These are phyloP conservation scores for Exophiala bonariae DNA, from an alignment of 2,329 filamentous ascomycete species.

Conservation along the genomic window DNA sequence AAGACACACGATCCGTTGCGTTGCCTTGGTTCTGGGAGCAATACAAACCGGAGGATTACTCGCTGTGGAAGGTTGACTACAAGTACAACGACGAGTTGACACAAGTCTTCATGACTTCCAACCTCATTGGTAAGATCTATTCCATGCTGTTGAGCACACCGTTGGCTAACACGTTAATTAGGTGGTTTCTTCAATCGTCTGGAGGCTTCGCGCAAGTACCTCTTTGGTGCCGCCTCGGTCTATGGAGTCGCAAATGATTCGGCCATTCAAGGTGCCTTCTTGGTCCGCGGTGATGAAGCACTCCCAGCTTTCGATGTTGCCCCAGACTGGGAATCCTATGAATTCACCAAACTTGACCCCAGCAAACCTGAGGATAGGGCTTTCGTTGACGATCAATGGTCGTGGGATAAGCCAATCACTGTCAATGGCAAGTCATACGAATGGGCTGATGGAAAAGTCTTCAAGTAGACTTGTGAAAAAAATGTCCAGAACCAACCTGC, in stretches of 20 bases:
- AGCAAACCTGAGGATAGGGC: slow-evolving; percentile 79
- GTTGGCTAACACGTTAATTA: slow-evolving; percentile 26
- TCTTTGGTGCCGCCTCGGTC: slow-evolving; percentile 88
- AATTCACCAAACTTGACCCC: slow-evolving; percentile 94
- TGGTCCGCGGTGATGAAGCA: slow-evolving; percentile 89
- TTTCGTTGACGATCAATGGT: slow-evolving; percentile 85
- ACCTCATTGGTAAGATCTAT: slow-evolving; percentile 71
- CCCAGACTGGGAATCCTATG: slow-evolving; percentile 95
- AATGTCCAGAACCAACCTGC: too few species aligned
- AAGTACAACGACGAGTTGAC: slow-evolving; percentile 99
- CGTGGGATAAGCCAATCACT: slow-evolving; percentile 81
- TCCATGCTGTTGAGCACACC: slow-evolving; percentile 20
- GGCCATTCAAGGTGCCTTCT: slow-evolving; percentile 87
- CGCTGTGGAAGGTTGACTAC: slow-evolving; percentile 90
- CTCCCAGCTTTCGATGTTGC: slow-evolving; percentile 90
- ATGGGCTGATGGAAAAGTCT: slow-evolving; percentile 93
- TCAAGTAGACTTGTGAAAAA: slow-evolving; percentile 74
- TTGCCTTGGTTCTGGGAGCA: slow-evolving; percentile 99
- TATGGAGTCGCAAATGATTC: slow-evolving; percentile 88
- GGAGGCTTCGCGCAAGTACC: slow-evolving; percentile 95
- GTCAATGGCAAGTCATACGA: slow-evolving; percentile 85
- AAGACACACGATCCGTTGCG: slow-evolving; percentile 76
- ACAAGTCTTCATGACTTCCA: slow-evolving; percentile 97
- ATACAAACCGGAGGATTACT: slow-evolving; percentile 91
- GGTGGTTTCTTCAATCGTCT: slow-evolving; percentile 96